Conservation (phyloP, 257 asterid genomes). For the Solanum chaucha region DNA sequence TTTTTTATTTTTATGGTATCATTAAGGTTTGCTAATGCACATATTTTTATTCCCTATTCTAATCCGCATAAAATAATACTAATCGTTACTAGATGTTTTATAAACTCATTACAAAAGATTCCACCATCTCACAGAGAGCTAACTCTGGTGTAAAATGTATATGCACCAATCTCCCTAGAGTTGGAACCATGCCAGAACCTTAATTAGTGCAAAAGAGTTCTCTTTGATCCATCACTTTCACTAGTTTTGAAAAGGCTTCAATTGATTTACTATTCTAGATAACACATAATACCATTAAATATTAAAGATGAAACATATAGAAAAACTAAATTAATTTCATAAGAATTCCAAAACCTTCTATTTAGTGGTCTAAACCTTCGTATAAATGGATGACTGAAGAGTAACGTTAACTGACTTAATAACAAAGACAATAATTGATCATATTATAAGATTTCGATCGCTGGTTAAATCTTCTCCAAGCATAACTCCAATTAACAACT, state of each 20-base stretch:
- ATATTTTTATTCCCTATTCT: too few relatives aligned
- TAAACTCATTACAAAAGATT: neutral
- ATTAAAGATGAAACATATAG: neutral
- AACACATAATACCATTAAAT: neutral
- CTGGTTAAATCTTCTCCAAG: neutral
- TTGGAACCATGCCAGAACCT: neutral
- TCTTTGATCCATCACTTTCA: neutral
- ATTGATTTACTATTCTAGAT: neutral
- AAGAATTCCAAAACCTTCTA: neutral
- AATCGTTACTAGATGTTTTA: neutral
- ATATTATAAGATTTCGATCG: neutral
- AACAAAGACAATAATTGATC: neutral
- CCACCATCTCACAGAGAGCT: neutral
- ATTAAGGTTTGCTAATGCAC: too few relatives aligned
- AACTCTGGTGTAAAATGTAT: neutral
- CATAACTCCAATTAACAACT: neutral
- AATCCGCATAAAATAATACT: too few relatives aligned
- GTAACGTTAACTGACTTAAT: neutral
- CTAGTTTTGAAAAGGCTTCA: neutral
- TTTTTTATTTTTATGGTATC: too few relatives aligned
- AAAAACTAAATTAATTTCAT: neutral
- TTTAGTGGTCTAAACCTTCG: neutral
- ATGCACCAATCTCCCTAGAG: neutral
- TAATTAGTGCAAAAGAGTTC: neutral
- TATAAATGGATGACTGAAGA: neutral